Base-by-base conservation (phyloP, 2,329 filamentous ascomycete species). In the Pseudogymnoascus sp. region DNA sequence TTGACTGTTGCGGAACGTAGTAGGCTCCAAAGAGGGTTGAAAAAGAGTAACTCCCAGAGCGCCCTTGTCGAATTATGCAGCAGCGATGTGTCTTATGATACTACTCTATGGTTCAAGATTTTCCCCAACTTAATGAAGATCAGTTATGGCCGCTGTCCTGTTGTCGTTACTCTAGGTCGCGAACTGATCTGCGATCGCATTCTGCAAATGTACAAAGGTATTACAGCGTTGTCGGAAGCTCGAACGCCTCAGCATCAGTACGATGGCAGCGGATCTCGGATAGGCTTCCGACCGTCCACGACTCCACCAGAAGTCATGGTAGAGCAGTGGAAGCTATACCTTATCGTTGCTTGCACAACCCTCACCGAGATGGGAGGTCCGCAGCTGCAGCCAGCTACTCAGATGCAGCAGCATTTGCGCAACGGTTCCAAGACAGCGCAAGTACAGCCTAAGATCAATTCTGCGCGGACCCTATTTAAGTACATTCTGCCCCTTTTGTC, bases 311-410 rank as follows among this genome's bases (percentile, higher is more conserved):
- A 95, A 67, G 84, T 95, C 19, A 79, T 96, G 61, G 84, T 99
- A 61, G 95, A 97, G 72, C 94, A 99, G 71, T 99, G 92, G 92
- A 97, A 96, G 73, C 77, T 97, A 2, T 97, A 97, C 71, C 79
- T 99, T 23, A 92, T 96, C 60, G 96, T 99, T 75, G 94, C 92
- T 8, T 99, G 95, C 73, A 96, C 92, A 8, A 97, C 94, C 0
- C 78, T 99, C 60, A 92, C 89, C 35, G 94, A 94, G 65, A 82
- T 90, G 8, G 90, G 90, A 8, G 78, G 82, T 60, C 78, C 77
- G 33, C 77, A 81, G 62, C 78, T 79, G 19, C 82, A 84, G 60
- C 77, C 85, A 28, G 76, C 77, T 1, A 73, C 76, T 5, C 79
- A 79, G 66, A 80, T 80, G 63, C 79, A 80, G 35, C 88, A 95